Evolutionary conservation across 345 rosid genomes (phyloP).

Genomic region (Bruguiera parviflora): DNA sequence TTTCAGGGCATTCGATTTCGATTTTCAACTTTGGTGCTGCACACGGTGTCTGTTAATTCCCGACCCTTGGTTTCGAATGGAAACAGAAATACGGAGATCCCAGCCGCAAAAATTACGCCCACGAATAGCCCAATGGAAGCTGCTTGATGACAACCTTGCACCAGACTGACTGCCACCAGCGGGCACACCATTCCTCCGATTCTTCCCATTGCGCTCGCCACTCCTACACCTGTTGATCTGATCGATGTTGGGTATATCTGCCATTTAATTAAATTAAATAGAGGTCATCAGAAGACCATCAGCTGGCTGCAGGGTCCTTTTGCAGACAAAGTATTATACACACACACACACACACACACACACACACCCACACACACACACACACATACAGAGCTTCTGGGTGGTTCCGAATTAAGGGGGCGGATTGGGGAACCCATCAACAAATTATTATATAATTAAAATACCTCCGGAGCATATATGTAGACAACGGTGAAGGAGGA

Average conservation of each 20-base stretch:
- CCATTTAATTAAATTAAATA: constrained; percentile 7
- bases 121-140: constrained; percentile 59
- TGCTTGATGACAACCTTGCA: constrained; percentile 76
- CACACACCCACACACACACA: too few species aligned
- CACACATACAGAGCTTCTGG: too few species aligned
- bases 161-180: constrained; percentile 77
- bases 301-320: neutral
- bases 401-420: too few species aligned
- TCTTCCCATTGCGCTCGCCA: constrained; percentile 78
- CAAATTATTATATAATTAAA: too few species aligned
- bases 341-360: too few species aligned
- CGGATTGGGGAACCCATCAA: too few species aligned
- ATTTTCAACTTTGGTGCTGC: neutral
- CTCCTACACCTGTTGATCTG: constrained; percentile 88
- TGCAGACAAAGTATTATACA: too few species aligned
- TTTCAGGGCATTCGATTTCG: neutral
- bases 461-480: constrained; percentile 91
- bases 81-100: constrained; percentile 59
- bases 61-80: constrained; percentile 87
- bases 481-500: constrained; percentile 63
- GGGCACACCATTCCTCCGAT: constrained; percentile 92
- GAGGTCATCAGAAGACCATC: neutral
- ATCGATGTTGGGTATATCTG: constrained; percentile 87
- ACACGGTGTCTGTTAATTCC: neutral
- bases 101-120: constrained; percentile 53